phyloP scores from a whole-genome alignment of 2,329 filamentous ascomycete genomes.

The Leptographium lundbergii region DNA sequence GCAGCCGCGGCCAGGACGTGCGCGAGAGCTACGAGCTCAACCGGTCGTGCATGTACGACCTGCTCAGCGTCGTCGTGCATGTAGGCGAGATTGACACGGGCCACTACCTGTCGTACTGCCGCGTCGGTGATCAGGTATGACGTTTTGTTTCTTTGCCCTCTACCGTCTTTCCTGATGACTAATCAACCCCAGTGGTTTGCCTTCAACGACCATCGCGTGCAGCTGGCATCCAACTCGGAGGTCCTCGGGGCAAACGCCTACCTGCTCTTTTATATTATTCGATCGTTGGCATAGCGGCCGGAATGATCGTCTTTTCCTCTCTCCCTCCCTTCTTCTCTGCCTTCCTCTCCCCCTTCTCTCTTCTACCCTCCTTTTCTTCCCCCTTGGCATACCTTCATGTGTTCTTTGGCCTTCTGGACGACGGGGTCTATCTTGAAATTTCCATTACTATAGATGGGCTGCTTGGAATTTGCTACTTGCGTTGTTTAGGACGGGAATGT shows the following conservation, averaged over 20 bases:
- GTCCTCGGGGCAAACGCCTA: slow-evolving; percentile 82
- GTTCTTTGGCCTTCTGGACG: background rate
- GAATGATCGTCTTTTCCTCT: background rate
- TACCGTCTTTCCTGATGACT: background rate
- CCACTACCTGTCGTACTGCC: slow-evolving; percentile 82
- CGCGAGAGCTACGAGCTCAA: slow-evolving; percentile 42
- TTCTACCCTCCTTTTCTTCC: background rate
- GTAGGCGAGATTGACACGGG: slow-evolving; percentile 87
- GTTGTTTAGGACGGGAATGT: background rate
- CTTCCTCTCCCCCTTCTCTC: background rate
- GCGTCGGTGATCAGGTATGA: slow-evolving; percentile 59
- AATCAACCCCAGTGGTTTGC: slow-evolving; percentile 61
- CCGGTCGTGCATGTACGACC: slow-evolving; percentile 66
- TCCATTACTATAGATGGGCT: background rate
- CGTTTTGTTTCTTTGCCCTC: background rate
- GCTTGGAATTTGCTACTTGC: background rate
- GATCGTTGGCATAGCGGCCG: slow-evolving; percentile 35
- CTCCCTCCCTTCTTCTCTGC: background rate
- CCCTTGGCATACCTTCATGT: background rate
- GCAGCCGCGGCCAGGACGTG: slow-evolving; percentile 37
- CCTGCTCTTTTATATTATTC: slow-evolving; percentile 73
- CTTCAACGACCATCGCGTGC: slow-evolving; percentile 91
- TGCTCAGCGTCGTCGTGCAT: slow-evolving; percentile 83
- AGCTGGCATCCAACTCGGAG: slow-evolving; percentile 69
- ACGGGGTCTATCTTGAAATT: background rate